Percentiles rank a stretch among this genome's conserved stretches.
Evolutionary conservation across 306 rosid genomes (phyloP).

Genomic region (Cercis canadensis): DNA sequence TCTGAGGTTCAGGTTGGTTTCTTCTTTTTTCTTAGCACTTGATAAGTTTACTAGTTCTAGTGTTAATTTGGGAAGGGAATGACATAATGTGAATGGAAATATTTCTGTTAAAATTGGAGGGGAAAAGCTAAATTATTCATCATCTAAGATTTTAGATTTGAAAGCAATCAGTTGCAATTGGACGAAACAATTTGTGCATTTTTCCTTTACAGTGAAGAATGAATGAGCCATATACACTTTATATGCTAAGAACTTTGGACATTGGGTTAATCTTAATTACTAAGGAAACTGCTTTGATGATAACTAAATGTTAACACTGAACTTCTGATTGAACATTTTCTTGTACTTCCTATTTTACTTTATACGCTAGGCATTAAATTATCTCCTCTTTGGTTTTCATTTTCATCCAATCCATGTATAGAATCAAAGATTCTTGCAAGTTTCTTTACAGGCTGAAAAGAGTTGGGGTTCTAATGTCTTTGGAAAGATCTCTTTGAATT

Average conservation of each 20-base stretch:
- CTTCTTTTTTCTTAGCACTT: background rate
- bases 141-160: background rate
- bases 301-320: background rate
- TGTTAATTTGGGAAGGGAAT: background rate
- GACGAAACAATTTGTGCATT: too few relatives aligned
- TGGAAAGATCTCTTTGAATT: background rate
- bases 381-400: too few relatives aligned
- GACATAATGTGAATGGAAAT: background rate
- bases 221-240: background rate
- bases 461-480: background rate
- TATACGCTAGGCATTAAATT: background rate
- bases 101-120: too few relatives aligned
- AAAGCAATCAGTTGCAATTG: too few relatives aligned
- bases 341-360: background rate
- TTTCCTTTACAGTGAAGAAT: background rate
- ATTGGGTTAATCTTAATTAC: background rate
- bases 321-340: background rate
- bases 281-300: background rate
- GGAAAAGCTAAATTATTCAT: background rate
- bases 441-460: background rate
- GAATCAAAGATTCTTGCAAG: background rate
- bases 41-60: background rate
- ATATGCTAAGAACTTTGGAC: background rate
- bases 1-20: slow-evolving; percentile 68
- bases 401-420: background rate